These are phyloP conservation scores for Vachellia collinsii DNA, from an alignment of 306 rosid species.

Conservation along the genomic window DNA sequence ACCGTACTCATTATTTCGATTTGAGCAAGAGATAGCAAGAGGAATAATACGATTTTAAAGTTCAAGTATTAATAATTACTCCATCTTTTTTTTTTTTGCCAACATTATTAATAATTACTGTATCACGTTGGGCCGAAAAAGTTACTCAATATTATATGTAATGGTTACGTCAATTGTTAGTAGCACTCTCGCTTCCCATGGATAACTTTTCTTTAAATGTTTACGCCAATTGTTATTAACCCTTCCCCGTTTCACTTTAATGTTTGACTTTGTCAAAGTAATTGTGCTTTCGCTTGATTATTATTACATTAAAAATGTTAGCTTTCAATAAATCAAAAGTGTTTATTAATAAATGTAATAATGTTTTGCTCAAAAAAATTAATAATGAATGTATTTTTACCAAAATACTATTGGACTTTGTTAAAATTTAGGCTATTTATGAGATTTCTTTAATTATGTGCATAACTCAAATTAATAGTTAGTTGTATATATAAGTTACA, in stretches of 20 bases:
- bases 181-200: too few species aligned
- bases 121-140: too few species aligned
- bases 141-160: too few species aligned
- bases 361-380: too few species aligned
- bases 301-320: neutral
- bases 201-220: too few species aligned
- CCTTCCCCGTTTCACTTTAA: neutral
- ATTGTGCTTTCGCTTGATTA: neutral
- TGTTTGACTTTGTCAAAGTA: neutral
- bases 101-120: too few species aligned
- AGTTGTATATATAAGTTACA: too few species aligned
- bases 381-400: neutral
- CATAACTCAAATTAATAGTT: neutral
- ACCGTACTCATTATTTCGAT: neutral
- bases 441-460: neutral
- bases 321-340: neutral
- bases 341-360: too few species aligned
- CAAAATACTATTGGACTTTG: neutral
- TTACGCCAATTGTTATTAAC: too few species aligned
- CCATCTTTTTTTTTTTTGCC: too few species aligned
- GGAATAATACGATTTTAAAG: neutral
- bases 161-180: neutral
- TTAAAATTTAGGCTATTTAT: neutral
- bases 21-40: neutral
- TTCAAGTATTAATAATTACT: neutral